phyloP scores from a whole-genome alignment of 1,284 basidiomycete genomes.

The Ganoderma sinense region DNA sequence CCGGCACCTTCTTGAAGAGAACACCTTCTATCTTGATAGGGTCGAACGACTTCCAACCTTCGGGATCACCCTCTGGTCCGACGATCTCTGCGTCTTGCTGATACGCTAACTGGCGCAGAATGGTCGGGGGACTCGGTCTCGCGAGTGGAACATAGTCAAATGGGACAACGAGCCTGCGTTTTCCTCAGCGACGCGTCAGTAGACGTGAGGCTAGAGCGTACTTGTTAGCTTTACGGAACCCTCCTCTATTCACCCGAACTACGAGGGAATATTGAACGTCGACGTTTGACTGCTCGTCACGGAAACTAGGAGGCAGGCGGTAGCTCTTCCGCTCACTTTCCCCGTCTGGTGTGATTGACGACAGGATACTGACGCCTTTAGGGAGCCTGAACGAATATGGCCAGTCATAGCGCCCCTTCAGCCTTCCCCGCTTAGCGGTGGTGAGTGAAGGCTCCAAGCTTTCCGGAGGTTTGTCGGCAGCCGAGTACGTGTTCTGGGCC shows the following conservation, averaged over 20 bases:
- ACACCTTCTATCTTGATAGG: constrained; percentile 48
- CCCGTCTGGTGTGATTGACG: constrained; percentile 17
- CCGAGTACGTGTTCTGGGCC: constrained; percentile 37
- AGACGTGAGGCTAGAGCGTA: constrained; percentile 18
- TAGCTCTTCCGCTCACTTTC: constrained; percentile 34
- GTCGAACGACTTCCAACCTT: constrained; percentile 55
- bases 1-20: constrained; percentile 49
- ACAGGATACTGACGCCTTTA: constrained; percentile 42
- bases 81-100: constrained; percentile 47
- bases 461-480: constrained; percentile 5
- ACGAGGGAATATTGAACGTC: constrained; percentile 59
- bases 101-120: constrained; percentile 55
- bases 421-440: constrained; percentile 46
- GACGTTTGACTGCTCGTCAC: constrained; percentile 51
- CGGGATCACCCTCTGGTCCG: constrained; percentile 55
- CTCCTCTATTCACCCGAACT: constrained; percentile 54
- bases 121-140: constrained; percentile 53
- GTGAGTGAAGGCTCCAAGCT: neutral
- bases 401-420: constrained; percentile 54
- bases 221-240: constrained; percentile 41
- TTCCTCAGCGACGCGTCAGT: neutral
- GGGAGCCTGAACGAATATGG: constrained; percentile 55
- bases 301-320: constrained; percentile 55
- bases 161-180: constrained; percentile 30
- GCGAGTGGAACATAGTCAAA: constrained; percentile 51